Percentiles rank a stretch among this genome's conserved stretches.
phyloP scores from a whole-genome alignment of 2,329 filamentous ascomycete species.

The Nigrospora oryzae region DNA sequence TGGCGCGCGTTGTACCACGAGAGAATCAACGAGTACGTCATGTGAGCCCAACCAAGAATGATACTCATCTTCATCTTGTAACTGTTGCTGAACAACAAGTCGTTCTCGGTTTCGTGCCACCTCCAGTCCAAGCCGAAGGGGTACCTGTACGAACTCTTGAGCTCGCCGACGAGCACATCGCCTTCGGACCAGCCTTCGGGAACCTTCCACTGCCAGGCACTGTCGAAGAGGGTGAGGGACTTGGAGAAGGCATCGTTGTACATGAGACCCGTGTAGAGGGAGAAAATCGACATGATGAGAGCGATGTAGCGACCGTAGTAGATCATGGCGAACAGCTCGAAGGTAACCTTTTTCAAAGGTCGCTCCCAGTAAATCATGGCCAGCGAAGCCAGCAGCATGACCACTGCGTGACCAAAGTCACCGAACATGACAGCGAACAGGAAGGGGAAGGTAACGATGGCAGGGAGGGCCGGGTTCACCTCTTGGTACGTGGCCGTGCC shows the following conservation, averaged over 20 bases:
- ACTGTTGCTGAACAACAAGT: conserved; percentile 92
- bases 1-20: conserved; percentile 89
- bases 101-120: conserved; percentile 95
- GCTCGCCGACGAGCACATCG: conserved; percentile 54
- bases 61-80: conserved; percentile 99
- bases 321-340: conserved; percentile 96
- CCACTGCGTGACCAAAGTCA: conserved; percentile 85
- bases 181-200: conserved; percentile 60
- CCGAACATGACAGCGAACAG: conserved; percentile 99
- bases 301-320: conserved; percentile 99
- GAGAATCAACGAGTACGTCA: conserved; percentile 96
- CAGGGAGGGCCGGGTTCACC: conserved; percentile 90
- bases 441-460: conserved; percentile 98
- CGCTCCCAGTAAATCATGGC: conserved; percentile 98
- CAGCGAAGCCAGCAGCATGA: conserved; percentile 75
- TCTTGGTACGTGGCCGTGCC: conserved; percentile 96
- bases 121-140: conserved; percentile 93
- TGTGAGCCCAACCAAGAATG: conserved; percentile 92
- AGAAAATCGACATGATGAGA: conserved; percentile 95
- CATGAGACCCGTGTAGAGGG: conserved; percentile 91
- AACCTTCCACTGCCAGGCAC: conserved; percentile 75
- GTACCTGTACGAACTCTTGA: conserved; percentile 72
- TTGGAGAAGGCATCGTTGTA: conserved; percentile 98
- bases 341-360: conserved; percentile 80
- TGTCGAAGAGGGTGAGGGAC: conserved; percentile 79